A percentile compares a stretch with the other conserved stretches of the same genome.
Conservation (phyloP, 352 stramenopile genomes). For the Thalassiosira exigua region DNA sequence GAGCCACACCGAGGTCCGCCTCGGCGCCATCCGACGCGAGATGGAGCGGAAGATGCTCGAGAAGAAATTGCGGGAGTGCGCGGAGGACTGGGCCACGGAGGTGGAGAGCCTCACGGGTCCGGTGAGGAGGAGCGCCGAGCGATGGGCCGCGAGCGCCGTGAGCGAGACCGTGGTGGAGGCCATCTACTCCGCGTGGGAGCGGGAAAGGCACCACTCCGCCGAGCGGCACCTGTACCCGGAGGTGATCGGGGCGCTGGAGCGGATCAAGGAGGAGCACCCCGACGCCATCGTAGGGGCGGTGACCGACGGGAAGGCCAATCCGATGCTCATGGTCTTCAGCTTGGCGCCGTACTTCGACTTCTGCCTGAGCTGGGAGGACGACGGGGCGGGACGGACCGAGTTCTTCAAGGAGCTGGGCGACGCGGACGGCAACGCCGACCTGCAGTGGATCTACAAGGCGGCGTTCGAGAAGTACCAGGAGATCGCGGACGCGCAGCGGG, state of each 20-base stretch:
- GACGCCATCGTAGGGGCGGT: conserved; percentile 83
- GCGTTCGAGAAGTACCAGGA: conserved; percentile 75
- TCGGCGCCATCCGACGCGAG: conserved; percentile 78
- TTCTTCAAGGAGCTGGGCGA: conserved; percentile 77
- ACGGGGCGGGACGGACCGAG: conserved; percentile 65
- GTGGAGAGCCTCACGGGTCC: no score
- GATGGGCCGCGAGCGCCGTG: conserved; percentile 57
- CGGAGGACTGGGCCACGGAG: no score
- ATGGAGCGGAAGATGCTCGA: no score
- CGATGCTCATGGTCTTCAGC: conserved; percentile 84
- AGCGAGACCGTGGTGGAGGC: conserved; percentile 61
- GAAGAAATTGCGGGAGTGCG: no score
- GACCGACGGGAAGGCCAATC: conserved; percentile 83
- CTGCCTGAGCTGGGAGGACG: conserved; percentile 82
- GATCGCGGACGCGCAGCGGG: no score
- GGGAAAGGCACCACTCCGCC: conserved; percentile 82
- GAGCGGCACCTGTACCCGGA: conserved; percentile 81
- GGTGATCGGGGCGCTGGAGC: conserved; percentile 71
- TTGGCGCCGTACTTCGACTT: conserved; percentile 83
- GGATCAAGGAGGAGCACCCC: conserved; percentile 82
- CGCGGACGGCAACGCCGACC: conserved; percentile 68
- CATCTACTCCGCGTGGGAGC: conserved; percentile 84
- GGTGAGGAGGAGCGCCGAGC: conserved; percentile 63
- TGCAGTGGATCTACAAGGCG: conserved; percentile 81
- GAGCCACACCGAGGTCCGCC: conserved; percentile 81